These are phyloP conservation scores for Aspergillus unguis DNA, from an alignment of 2,329 filamentous ascomycete species.

Conservation along the genomic window DNA sequence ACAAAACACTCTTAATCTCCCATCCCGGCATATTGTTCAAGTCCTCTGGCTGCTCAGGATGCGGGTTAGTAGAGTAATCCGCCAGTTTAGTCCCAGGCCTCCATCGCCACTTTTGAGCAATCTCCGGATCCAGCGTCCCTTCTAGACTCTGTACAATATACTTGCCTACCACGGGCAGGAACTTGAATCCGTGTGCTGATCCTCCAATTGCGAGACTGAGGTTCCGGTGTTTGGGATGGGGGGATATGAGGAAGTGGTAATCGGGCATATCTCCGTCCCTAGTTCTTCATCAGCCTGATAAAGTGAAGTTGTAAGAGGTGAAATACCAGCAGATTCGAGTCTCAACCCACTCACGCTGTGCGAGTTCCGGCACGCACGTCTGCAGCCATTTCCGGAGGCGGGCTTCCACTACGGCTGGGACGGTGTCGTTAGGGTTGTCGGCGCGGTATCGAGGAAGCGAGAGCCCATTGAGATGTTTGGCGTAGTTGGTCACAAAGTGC, in stretches of 20 bases:
- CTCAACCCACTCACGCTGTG: not conserved
- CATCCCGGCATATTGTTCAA: constrained; percentile 4
- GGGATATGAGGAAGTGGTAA: not conserved
- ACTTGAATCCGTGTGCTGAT: constrained; percentile 58
- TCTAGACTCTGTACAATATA: constrained; percentile 40
- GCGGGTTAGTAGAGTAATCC: constrained; percentile 3
- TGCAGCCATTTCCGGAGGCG: constrained; percentile 2
- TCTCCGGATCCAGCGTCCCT: constrained; percentile 1
- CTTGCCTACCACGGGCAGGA: constrained; percentile 62
- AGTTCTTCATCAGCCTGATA: too few species aligned
- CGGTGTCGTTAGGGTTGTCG: not conserved
- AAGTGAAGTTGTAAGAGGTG: not conserved
- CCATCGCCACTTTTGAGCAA: constrained; percentile 4
- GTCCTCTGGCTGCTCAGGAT: not conserved
- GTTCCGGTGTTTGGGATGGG: not conserved
- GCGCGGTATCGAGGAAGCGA: constrained; percentile 8
- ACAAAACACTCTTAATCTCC: constrained; percentile 1
- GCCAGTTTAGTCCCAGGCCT: not conserved
- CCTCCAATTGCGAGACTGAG: not conserved
- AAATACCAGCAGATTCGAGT: constrained; percentile 2
- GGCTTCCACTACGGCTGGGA: constrained; percentile 4
- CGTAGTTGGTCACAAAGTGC: constrained; percentile 8
- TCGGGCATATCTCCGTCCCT: constrained; percentile 13
- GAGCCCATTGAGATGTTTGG: not conserved
- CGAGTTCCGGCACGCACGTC: constrained; percentile 1